phyloP scores from a whole-genome alignment of 371 early-diverging fungal species.

The Phascolomyces articulosus region DNA sequence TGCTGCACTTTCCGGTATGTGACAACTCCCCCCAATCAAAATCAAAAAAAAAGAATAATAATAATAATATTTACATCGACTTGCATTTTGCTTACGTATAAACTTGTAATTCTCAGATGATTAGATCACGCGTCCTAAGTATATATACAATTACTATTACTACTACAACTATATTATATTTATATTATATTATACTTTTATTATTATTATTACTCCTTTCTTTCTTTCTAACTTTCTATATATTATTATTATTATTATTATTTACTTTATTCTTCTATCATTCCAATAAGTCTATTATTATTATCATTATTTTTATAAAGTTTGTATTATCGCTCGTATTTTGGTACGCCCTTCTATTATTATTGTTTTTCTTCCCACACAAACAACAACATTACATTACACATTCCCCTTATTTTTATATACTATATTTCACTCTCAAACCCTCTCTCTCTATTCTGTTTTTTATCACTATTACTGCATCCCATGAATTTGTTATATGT shows the following conservation, averaged over 20 bases:
- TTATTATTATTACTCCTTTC: no score
- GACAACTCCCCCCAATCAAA: no score
- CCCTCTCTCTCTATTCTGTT: no score
- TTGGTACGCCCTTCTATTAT: not conserved
- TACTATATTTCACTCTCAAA: no score
- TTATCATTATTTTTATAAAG: no score
- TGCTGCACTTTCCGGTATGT: constrained; percentile 4
- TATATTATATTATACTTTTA: no score
- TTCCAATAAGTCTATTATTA: no score
- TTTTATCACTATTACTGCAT: no score
- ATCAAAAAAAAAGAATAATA: not conserved
- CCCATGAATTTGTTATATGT: no score
- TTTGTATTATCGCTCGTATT: constrained; percentile 3
- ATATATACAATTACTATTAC: not conserved
- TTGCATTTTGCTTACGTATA: not conserved
- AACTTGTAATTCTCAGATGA: not conserved
- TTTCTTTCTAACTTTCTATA: not conserved
- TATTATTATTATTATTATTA: not conserved
- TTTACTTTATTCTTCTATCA: no score
- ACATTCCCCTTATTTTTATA: not conserved
- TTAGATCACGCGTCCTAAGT: not conserved
- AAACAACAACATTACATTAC: not conserved
- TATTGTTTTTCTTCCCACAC: not conserved
- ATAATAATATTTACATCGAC: not conserved
- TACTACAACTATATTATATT: not conserved